Base-by-base conservation (phyloP, 2,329 filamentous ascomycete species). In the Monosporascus sp. region DNA sequence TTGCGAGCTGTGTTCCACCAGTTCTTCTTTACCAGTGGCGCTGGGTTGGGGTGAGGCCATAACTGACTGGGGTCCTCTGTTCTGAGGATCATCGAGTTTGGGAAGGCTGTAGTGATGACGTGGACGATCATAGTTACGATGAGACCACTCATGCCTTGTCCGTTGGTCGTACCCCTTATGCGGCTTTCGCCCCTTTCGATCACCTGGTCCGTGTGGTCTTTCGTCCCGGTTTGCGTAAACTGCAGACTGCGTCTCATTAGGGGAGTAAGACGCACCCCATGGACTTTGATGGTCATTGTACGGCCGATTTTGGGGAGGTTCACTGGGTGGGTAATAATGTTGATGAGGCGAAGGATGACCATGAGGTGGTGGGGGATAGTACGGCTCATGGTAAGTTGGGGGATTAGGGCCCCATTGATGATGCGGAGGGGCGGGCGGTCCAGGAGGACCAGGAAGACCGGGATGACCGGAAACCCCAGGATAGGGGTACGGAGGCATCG, bases 271-370 rank as follows among this genome's bases (percentile, higher is more conserved):
- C 11, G 24, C 14, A 46, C 26, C 17, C 17, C 16, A 26, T 16
- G 43, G 43, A 7, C 14, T 16, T 26, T 46, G 22, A 26, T 22
- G 22, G 43, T 46, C 22, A 22, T 5, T n/a, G n/a, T 46, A n/a
- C 14, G 40, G 27, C 14, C 34, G 49, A 37, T 45, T 44, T 17
- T 31, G 22, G 8, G 40, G 27, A 26, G 26, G n/a, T 5, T 31
- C 41, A 26, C 24, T 19, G 11, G 40, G 34, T 24, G 49, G 40
- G 11, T 22, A 51, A 53, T 56, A 58, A n/a, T 52, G 44, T 16
- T 53, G 40, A 27, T 54, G 55, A 20, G 59, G 50, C 22, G 57
- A 51, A 43, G 56, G 54, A 47, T 22, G 20, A 19, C 26, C 41
- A 17, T 53, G 56, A 48, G 43, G 26, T 16, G 43, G 40, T 6